Base-by-base conservation (phyloP, 495 filamentous ascomycete genomes). In the Podospora didyma region DNA sequence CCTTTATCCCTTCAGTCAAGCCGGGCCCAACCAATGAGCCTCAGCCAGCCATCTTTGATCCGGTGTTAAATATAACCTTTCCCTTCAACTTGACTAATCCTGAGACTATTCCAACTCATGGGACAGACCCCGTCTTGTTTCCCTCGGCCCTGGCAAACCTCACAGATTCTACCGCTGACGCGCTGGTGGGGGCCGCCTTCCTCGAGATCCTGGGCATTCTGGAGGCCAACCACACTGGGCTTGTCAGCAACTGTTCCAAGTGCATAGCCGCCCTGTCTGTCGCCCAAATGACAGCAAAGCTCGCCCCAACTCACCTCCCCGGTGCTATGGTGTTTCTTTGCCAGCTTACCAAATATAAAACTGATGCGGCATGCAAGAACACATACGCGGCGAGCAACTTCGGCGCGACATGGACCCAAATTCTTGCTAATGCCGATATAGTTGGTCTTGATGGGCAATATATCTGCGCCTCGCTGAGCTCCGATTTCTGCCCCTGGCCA, bases 331-430 rank as follows among this genome's bases (percentile, higher is more conserved):
- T 82, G 47, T 65, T 60, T 10, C 62, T 85, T 10, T 86, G 82
- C 66, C 70, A 76, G 37, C 54, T 53, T 11, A 77, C 73, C 26
- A 49, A 57, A 14, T 82, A 80, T 56, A 57, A 70, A 7, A 71
- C 73, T 0, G 74, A 76, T 54, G 44, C 64, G 10, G 64, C 71
- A 6, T 86, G 82, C 54, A 69, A 75, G 50, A 61, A 71, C 21
- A 69, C 71, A 11, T 85, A 75, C 54, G 63, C 70, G 1, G 67
- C 70, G n/a, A 63, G 66, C 12, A 75, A 66, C 16, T 79, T 78
- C 49, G 83, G 83, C 24, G 76, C 77, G 0, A 69, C 79, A 50
- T 85, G 79, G 81, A 79, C 81, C 4, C 82, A 85, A 61, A 71
- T 85, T 2, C 66, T 86, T 22, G 73, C 76, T 1, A 69, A 75